Conservation (phyloP, 2,329 filamentous ascomycete species). For the Fusarium bactridioides region DNA sequence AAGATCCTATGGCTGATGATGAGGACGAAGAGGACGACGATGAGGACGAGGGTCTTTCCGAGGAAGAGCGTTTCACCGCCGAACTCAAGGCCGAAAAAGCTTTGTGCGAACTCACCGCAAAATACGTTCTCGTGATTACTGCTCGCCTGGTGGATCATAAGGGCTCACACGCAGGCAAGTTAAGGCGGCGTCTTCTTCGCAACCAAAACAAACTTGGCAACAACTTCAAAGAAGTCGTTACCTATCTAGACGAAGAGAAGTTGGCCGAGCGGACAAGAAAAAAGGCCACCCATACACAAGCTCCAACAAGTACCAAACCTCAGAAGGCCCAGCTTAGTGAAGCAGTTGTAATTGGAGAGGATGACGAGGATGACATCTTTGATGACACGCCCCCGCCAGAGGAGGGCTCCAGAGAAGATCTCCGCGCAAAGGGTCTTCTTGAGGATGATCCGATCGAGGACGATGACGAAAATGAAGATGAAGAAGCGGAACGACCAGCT, state of each 20-base stretch:
- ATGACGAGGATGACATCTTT: slow-evolving; percentile 53
- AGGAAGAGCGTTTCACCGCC: slow-evolving; percentile 67
- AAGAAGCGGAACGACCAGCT: slow-evolving; percentile 40
- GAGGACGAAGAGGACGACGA: slow-evolving; percentile 62
- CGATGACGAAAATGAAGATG: slow-evolving; percentile 45
- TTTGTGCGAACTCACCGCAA: slow-evolving; percentile 84
- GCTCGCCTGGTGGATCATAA: slow-evolving; percentile 76
- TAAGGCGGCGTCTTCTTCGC: slow-evolving; percentile 75
- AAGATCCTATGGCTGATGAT: slow-evolving; percentile 74
- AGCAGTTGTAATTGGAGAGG: slow-evolving; percentile 55
- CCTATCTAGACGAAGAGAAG: slow-evolving; percentile 77
- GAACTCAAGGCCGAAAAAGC: slow-evolving; percentile 83
- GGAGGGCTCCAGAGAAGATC: slow-evolving; percentile 67
- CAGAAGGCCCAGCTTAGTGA: slow-evolving; percentile 51
- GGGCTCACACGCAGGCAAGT: slow-evolving; percentile 66
- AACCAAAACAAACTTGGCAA: slow-evolving; percentile 83
- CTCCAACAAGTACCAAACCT: slow-evolving; percentile 35
- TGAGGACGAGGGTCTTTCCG: slow-evolving; percentile 61
- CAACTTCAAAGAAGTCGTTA: slow-evolving; percentile 86
- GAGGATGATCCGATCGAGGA: slow-evolving; percentile 58
- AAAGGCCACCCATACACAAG: slow-evolving; percentile 41
- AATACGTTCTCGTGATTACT: slow-evolving; percentile 81
- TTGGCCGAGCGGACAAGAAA: slow-evolving; percentile 55
- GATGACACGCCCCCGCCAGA: slow-evolving; percentile 61
- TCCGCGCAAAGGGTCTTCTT: slow-evolving; percentile 62